Evolutionary conservation across 768 basidiomycete species (phyloP).

Genomic region (Tricholomella constricta): DNA sequence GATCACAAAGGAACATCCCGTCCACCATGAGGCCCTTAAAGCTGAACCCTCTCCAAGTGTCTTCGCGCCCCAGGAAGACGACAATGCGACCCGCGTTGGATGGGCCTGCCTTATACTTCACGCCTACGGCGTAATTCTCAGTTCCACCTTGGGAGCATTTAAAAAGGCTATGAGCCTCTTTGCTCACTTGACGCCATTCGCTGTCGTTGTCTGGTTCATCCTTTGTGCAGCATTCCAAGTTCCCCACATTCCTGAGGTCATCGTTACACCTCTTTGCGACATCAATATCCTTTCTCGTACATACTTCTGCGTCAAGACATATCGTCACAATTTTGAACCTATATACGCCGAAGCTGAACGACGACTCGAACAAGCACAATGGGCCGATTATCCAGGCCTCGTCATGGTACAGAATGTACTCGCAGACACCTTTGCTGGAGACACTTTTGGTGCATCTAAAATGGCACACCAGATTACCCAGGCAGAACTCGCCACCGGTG

Average conservation of each 20-base stretch:
- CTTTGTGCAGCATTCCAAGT: neutral
- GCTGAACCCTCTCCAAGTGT: neutral
- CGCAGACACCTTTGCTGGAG: slow-evolving; percentile 47
- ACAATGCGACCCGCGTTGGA: neutral
- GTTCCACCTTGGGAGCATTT: neutral
- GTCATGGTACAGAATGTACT: slow-evolving; percentile 41
- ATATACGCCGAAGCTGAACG: too few species aligned
- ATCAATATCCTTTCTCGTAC: neutral
- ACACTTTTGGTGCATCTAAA: slow-evolving; percentile 42
- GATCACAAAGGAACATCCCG: neutral
- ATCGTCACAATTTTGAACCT: neutral
- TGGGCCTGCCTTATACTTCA: neutral
- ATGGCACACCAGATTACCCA: slow-evolving; percentile 51
- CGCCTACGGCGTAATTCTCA: too few species aligned
- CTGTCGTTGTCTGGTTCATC: neutral
- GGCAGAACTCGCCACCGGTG: slow-evolving; percentile 55
- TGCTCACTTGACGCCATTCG: neutral
- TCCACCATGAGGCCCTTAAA: neutral
- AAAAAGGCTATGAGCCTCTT: neutral
- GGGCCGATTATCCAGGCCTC: slow-evolving; percentile 43
- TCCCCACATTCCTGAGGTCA: neutral
- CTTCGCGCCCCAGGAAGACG: neutral
- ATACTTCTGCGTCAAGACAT: neutral
- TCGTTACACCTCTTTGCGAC: neutral
- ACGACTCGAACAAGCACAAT: neutral